Conservation (phyloP, 148 eudicot genomes). For the Cornus suecica region DNA sequence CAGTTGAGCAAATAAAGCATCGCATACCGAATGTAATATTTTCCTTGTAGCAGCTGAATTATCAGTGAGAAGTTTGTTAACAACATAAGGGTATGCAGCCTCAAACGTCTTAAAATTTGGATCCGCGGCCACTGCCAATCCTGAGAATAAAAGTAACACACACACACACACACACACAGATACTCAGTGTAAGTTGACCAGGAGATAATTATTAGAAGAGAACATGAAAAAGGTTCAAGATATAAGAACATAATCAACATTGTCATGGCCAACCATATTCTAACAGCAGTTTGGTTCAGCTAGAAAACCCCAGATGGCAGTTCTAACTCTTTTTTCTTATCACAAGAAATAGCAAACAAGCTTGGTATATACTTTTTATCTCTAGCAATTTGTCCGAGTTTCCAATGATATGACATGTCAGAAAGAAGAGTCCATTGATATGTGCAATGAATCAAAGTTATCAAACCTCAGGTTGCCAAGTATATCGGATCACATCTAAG, state of each 20-base stretch:
- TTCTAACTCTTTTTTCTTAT: too few species aligned
- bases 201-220: slow-evolving; percentile 1
- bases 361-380: background rate
- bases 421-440: background rate
- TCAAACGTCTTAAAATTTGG: slow-evolving; percentile 87
- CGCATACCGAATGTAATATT: slow-evolving; percentile 71
- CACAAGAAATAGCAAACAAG: background rate
- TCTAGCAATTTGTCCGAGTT: too few species aligned
- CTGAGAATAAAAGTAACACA: too few species aligned
- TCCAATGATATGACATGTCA: background rate
- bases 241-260: too few species aligned
- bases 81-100: slow-evolving; percentile 94
- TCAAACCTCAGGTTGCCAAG: too few species aligned
- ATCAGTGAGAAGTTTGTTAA: slow-evolving; percentile 88
- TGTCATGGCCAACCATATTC: too few species aligned
- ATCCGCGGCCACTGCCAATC: slow-evolving; percentile 88
- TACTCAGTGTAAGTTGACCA: background rate
- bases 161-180: too few species aligned
- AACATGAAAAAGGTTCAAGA: too few species aligned
- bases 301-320: too few species aligned
- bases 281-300: too few species aligned
- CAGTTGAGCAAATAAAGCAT: background rate
- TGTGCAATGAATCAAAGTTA: too few species aligned
- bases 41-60: slow-evolving; percentile 74
- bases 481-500: too few species aligned